Evolutionary conservation across 1,284 basidiomycete species (phyloP).

Genomic region (Hymenochaete sp.): DNA sequence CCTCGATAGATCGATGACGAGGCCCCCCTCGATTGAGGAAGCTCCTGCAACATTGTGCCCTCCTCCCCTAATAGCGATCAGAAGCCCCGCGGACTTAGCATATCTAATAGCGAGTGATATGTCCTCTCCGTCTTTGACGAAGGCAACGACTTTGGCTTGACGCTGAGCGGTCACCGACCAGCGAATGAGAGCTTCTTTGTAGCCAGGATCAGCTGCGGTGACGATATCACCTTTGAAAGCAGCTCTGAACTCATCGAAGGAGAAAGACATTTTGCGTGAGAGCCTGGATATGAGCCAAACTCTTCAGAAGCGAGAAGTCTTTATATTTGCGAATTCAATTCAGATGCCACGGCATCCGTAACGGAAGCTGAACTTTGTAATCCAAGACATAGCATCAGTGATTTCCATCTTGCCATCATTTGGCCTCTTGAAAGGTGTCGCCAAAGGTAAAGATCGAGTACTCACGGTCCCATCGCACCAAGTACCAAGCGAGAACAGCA

Average conservation of each 20-base stretch:
- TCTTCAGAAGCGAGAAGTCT: no score
- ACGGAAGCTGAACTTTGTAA: no score
- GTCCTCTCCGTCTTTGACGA: constrained; percentile 21
- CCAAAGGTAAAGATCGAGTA: no score
- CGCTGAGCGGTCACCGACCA: constrained; percentile 18
- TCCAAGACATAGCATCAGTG: no score
- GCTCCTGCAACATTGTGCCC: constrained; percentile 27
- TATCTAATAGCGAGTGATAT: constrained; percentile 24
- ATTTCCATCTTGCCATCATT: no score
- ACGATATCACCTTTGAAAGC: constrained; percentile 18
- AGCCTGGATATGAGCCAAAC: no score
- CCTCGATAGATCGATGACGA: constrained; percentile 32
- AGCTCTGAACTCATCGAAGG: constrained; percentile 5
- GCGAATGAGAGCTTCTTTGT: constrained; percentile 17
- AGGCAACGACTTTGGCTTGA: constrained; percentile 22
- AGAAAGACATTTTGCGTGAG: no score
- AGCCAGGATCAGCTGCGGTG: constrained; percentile 14
- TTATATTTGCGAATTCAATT: no score
- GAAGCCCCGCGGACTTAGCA: constrained; percentile 19
- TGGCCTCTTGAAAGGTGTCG: no score
- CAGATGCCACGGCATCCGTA: no score
- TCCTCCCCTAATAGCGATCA: constrained; percentile 25
- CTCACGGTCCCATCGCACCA: no score
- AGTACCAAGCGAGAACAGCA: no score
- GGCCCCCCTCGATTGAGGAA: constrained; percentile 27